Evolutionary conservation across 2,329 filamentous ascomycete species (phyloP).

Genomic region (Fusarium protoensiforme): DNA sequence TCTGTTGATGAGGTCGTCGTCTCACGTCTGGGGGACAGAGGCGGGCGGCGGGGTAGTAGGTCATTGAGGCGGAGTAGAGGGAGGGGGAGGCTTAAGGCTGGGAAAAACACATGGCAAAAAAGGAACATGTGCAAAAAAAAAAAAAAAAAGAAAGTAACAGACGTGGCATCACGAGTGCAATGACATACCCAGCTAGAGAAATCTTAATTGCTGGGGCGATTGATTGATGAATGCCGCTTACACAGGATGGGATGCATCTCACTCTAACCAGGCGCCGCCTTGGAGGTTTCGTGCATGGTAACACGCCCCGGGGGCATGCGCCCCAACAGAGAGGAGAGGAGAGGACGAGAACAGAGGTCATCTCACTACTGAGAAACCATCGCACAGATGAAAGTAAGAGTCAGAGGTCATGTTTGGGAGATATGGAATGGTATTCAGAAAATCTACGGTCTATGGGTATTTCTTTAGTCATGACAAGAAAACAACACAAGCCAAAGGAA

Average conservation of each 20-base stretch:
- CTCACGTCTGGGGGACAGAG: neutral
- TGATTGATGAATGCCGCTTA: neutral
- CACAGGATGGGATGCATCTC: neutral
- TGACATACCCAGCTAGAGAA: neutral
- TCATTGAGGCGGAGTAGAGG: neutral
- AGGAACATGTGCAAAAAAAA: neutral
- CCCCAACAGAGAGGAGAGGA: neutral
- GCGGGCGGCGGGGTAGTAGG: neutral
- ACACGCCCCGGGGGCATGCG: neutral
- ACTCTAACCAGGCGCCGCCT: slow-evolving; percentile 1
- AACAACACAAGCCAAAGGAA: neutral
- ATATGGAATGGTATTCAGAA: neutral
- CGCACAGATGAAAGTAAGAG: neutral
- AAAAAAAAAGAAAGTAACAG: neutral
- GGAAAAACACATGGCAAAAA: neutral
- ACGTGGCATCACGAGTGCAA: neutral
- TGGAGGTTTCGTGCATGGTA: neutral
- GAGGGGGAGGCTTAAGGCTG: neutral
- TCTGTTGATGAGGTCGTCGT: neutral
- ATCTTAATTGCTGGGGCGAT: neutral
- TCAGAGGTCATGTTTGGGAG: neutral
- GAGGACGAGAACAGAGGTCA: neutral
- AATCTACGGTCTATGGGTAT: neutral
- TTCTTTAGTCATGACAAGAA: neutral
- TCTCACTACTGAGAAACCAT: neutral